Percentiles rank a stretch among this genome's conserved stretches.
Evolutionary conservation across 1,284 basidiomycete genomes (phyloP).

Genomic region (Takashimella koratensis): DNA sequence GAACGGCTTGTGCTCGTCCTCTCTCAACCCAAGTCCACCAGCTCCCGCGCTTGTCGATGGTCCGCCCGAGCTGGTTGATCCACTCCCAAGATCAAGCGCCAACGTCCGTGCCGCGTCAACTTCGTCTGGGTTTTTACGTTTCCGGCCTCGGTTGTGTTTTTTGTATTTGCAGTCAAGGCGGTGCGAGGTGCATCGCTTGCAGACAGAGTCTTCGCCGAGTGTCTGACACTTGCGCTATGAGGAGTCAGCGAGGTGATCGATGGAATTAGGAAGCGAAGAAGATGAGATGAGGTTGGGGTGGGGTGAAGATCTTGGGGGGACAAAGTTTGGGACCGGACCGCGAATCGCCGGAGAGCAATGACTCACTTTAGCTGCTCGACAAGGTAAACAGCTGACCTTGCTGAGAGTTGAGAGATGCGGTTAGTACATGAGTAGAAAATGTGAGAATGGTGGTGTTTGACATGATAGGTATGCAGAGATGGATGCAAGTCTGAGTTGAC

Average conservation of each 20-base stretch:
- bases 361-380: conserved; percentile 27
- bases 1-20: no score
- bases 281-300: not conserved
- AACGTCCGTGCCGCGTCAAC: not conserved
- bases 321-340: not conserved
- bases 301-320: not conserved
- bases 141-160: conserved; percentile 23
- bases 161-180: conserved; percentile 26
- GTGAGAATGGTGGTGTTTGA: no score
- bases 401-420: conserved; percentile 8
- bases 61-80: not conserved
- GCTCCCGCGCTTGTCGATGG: not conserved
- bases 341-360: not conserved
- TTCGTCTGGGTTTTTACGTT: conserved; percentile 16
- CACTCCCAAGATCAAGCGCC: not conserved
- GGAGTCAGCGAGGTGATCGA: not conserved
- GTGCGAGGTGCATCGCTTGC: conserved; percentile 24
- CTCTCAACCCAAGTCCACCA: not conserved
- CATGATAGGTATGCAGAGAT: no score
- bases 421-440: no score
- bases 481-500: no score
- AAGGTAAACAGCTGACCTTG: conserved; percentile 26
- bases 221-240: conserved; percentile 28
- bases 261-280: not conserved
- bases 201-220: conserved; percentile 18